A percentile compares a stretch with the other conserved stretches of the same genome.
Evolutionary conservation across 495 filamentous ascomycete genomes (phyloP).

Genomic region (Sporormia fimetaria): DNA sequence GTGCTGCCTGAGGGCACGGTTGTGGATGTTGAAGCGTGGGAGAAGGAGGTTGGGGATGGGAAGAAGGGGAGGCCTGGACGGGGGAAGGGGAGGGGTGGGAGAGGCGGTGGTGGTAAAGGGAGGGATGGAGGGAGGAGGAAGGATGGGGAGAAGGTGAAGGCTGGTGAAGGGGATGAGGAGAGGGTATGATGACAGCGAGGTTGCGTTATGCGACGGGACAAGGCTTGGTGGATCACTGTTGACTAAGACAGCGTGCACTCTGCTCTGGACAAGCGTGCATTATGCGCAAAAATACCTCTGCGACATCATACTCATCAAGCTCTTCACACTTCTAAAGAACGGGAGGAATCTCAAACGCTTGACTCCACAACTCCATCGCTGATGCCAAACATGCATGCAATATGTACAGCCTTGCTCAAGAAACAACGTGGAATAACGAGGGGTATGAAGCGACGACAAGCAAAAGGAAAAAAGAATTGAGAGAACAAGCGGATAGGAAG

Average conservation of each 20-base stretch:
- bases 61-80: background rate
- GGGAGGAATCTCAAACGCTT: too few species aligned
- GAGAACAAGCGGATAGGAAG: too few species aligned
- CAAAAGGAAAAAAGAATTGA: too few species aligned
- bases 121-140: slow-evolving; percentile 10
- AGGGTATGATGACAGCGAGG: background rate
- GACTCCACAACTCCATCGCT: slow-evolving; percentile 19
- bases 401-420: background rate
- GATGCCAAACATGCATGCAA: slow-evolving; percentile 11
- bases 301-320: too few species aligned
- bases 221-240: too few species aligned
- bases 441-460: background rate
- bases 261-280: too few species aligned
- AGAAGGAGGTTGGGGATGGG: slow-evolving; percentile 12
- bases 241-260: too few species aligned
- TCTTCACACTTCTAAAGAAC: too few species aligned
- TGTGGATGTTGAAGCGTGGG: slow-evolving; percentile 14
- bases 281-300: too few species aligned
- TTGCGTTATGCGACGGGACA: too few species aligned
- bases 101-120: slow-evolving; percentile 7
- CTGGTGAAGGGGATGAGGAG: slow-evolving; percentile 14
- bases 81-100: slow-evolving; percentile 7
- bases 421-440: background rate
- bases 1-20: slow-evolving; percentile 18
- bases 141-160: slow-evolving; percentile 9